Evolutionary conservation across 2,329 filamentous ascomycete species (phyloP).

Genomic region (Fusarium verticillioides): DNA sequence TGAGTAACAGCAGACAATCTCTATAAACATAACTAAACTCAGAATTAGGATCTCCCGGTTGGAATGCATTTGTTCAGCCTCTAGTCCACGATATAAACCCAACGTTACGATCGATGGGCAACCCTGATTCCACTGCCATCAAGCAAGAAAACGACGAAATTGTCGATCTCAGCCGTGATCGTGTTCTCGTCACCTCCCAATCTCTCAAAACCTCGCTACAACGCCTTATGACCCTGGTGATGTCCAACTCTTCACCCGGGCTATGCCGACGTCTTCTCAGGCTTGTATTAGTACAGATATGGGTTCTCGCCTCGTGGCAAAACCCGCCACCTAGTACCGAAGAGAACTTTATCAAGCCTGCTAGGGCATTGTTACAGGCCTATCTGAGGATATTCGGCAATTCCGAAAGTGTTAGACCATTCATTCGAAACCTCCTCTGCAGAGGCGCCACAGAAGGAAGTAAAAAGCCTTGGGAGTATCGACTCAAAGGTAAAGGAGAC

Average conservation of each 20-base stretch:
- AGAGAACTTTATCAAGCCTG: slow-evolving; percentile 56
- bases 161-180: slow-evolving; percentile 57
- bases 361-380: slow-evolving; percentile 63
- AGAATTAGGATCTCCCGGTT: slow-evolving; percentile 64
- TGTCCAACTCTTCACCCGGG: slow-evolving; percentile 74
- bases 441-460: slow-evolving; percentile 55
- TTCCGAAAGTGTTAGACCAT: slow-evolving; percentile 57
- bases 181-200: slow-evolving; percentile 58
- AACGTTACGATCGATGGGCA: slow-evolving; percentile 38
- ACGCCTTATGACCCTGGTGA: slow-evolving; percentile 65
- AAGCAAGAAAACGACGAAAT: slow-evolving; percentile 52
- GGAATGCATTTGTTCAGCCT: slow-evolving; percentile 70
- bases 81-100: slow-evolving; percentile 65
- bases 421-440: slow-evolving; percentile 67
- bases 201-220: slow-evolving; percentile 63
- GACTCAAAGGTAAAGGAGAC: slow-evolving; percentile 55
- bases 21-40: background rate
- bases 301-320: slow-evolving; percentile 68
- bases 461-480: slow-evolving; percentile 64
- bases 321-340: slow-evolving; percentile 48
- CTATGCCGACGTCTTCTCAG: slow-evolving; percentile 70
- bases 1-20: slow-evolving; percentile 20
- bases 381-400: slow-evolving; percentile 68
- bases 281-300: slow-evolving; percentile 70
- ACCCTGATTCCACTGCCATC: slow-evolving; percentile 12